These are phyloP conservation scores for Piper betle DNA, from an alignment of 164 flowering plant genomes.

Conservation along the genomic window DNA sequence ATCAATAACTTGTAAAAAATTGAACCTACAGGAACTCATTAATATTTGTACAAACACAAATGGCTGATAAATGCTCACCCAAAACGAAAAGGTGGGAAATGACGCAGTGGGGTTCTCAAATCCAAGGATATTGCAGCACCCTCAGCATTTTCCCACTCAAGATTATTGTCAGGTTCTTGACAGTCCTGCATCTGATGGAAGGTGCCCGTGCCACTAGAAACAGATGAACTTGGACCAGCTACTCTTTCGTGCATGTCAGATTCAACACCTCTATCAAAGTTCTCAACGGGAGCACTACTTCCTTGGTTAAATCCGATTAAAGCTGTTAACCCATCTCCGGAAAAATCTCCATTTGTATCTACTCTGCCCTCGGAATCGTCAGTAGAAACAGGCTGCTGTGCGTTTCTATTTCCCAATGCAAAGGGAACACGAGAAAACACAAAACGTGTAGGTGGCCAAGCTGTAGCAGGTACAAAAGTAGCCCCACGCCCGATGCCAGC, in stretches of 20 bases:
- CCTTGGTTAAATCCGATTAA: constrained; percentile 89
- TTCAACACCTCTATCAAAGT: constrained; percentile 44
- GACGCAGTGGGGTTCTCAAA: constrained; percentile 81
- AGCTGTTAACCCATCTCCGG: constrained; percentile 93
- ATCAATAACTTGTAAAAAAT: too few species aligned
- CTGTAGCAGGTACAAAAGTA: constrained; percentile 58
- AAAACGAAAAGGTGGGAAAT: constrained; percentile 96
- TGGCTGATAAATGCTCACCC: constrained; percentile 39
- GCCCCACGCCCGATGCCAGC: constrained; percentile 95
- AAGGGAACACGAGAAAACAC: constrained; percentile 92
- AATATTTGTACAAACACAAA: too few species aligned
- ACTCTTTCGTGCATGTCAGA: constrained; percentile 33
- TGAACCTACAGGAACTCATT: background rate
- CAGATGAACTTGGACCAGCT: constrained; percentile 32
- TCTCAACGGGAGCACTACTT: constrained; percentile 40
- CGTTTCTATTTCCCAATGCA: constrained; percentile 68
- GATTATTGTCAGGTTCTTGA: constrained; percentile 38
- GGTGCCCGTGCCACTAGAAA: constrained; percentile 33
- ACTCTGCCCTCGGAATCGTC: constrained; percentile 76
- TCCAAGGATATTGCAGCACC: constrained; percentile 71
- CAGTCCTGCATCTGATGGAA: constrained; percentile 59
- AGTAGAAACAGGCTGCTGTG: constrained; percentile 67
- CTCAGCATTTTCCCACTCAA: constrained; percentile 65
- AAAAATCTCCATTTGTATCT: constrained; percentile 58
- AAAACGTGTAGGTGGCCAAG: constrained; percentile 87